Percentiles rank a stretch among this genome's conserved stretches.
Conservation (phyloP, 371 early-diverging fungal species). For the Mucor racemosus region DNA sequence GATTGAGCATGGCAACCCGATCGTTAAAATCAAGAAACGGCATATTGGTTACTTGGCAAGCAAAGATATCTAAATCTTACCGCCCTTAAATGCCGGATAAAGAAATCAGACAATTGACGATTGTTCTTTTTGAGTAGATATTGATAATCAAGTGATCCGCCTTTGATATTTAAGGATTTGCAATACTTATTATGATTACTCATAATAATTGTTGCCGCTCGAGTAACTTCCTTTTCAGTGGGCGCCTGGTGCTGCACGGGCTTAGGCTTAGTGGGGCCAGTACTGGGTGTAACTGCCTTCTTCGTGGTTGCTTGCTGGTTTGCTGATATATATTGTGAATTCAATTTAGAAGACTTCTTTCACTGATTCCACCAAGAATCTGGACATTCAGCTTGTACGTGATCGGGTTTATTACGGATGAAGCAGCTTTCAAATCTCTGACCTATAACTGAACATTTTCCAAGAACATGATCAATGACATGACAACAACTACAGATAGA, state of each 20-base stretch:
- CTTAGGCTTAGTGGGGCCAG: accelerated
- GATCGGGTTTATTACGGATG: not conserved
- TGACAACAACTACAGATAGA: not conserved
- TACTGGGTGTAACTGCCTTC: too few relatives aligned
- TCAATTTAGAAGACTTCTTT: not conserved
- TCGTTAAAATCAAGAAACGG: not conserved
- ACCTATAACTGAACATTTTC: not conserved
- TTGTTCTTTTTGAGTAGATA: not conserved
- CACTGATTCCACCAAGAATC: not conserved
- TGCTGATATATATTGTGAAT: not conserved
- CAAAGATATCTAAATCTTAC: conserved; percentile 24
- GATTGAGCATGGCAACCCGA: not conserved
- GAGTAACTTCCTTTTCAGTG: too few relatives aligned
- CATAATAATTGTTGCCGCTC: not conserved
- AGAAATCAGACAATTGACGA: not conserved
- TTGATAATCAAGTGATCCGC: not conserved
- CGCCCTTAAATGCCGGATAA: conserved; percentile 15
- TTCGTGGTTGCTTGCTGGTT: not conserved
- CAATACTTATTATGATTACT: not conserved
- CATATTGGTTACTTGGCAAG: conserved; percentile 33
- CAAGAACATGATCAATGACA: not conserved
- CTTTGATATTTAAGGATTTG: not conserved
- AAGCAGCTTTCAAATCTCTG: not conserved
- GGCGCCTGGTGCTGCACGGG: too few relatives aligned
- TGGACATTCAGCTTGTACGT: not conserved